These are phyloP conservation scores for Teunomyces tritomae DNA, from an alignment of 805 yeast genomes.

Conservation along the genomic window DNA sequence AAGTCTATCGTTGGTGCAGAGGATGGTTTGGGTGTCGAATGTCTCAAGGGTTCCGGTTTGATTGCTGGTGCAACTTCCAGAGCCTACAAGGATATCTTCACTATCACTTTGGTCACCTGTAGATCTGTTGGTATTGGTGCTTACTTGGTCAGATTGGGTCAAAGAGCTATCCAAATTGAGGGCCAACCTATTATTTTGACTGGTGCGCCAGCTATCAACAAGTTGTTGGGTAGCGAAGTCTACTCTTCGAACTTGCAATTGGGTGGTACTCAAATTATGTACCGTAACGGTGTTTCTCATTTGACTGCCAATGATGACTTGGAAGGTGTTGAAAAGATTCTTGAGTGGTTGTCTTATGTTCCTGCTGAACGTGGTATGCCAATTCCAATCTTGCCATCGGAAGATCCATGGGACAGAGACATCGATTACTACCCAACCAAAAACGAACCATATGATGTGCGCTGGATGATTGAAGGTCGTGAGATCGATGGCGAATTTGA, in stretches of 20 bases:
- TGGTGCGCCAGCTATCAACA: conserved; percentile 99
- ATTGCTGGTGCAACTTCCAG: conserved; percentile 98
- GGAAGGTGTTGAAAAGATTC: conserved; percentile 91
- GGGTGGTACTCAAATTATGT: conserved; percentile 99
- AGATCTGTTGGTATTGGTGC: conserved; percentile 99
- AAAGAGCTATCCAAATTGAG: conserved; percentile 97
- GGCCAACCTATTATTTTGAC: conserved; percentile 98
- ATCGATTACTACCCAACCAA: conserved; percentile 75
- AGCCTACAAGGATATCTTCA: conserved; percentile 96
- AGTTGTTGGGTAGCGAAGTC: conserved; percentile 93
- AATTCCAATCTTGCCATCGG: conserved; percentile 80
- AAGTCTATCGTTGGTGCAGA: conserved; percentile 88
- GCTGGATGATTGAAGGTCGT: conserved; percentile 92
- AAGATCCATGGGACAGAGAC: conserved; percentile 92
- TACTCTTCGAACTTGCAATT: conserved; percentile 94
- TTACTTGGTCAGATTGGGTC: conserved; percentile 95
- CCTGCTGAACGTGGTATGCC: conserved; percentile 90
- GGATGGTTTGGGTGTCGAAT: conserved; percentile 98
- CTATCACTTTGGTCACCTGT: conserved; percentile 97
- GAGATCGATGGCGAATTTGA: conserved; percentile 64
- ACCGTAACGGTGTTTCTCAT: conserved; percentile 97
- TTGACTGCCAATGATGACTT: conserved; percentile 95
- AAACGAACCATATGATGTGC: conserved; percentile 79
- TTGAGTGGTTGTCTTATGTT: conserved; percentile 93
- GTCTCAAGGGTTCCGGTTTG: conserved; percentile 95